Evolutionary conservation across 2,329 filamentous ascomycete genomes (phyloP).

Genomic region (Colletotrichum higginsianum): DNA sequence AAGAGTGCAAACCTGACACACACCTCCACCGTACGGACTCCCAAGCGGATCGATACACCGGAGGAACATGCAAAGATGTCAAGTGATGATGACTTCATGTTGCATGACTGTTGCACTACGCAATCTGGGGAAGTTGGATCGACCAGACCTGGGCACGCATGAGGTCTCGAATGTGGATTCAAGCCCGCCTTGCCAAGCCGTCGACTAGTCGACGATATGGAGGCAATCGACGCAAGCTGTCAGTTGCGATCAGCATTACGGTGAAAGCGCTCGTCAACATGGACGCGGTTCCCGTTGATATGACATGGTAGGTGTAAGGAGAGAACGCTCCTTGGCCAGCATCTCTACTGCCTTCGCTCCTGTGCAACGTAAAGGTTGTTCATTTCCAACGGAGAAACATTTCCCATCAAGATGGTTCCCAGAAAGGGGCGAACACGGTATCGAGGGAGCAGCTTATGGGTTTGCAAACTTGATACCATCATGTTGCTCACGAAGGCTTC

Average conservation of each 20-base stretch:
- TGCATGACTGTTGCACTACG: neutral
- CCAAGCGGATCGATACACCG: too few species aligned
- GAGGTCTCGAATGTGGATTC: neutral
- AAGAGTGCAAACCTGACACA: too few species aligned
- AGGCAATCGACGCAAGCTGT: neutral
- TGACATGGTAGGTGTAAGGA: neutral
- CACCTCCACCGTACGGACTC: too few species aligned
- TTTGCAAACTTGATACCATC: too few species aligned
- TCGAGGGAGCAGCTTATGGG: neutral
- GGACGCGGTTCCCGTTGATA: too few species aligned
- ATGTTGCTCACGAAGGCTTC: neutral
- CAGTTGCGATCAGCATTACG: neutral
- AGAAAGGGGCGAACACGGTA: neutral
- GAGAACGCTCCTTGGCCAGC: neutral
- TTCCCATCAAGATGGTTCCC: too few species aligned
- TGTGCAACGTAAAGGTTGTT: too few species aligned
- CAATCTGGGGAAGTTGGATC: neutral
- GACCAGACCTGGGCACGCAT: neutral
- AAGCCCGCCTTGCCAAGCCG: neutral
- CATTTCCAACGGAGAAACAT: too few species aligned
- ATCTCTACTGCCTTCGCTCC: too few species aligned
- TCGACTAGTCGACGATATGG: neutral
- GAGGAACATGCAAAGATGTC: too few species aligned
- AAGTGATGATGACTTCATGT: neutral
- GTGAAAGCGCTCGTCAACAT: neutral